These are phyloP conservation scores for Paraphaeosphaeria minitans DNA, from an alignment of 2,329 filamentous ascomycete genomes.

Conservation along the genomic window DNA sequence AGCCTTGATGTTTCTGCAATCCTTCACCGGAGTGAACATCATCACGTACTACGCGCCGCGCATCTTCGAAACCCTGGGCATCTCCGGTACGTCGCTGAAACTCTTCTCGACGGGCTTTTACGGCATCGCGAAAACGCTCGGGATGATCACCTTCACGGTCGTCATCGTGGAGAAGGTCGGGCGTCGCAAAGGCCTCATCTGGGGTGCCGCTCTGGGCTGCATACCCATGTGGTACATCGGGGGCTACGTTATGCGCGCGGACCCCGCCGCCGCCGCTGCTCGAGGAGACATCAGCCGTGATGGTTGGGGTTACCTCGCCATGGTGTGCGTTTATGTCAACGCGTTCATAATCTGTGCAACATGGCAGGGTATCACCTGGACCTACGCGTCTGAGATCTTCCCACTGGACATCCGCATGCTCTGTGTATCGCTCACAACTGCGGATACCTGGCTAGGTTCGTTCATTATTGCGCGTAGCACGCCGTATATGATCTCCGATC, in stretches of 20 bases:
- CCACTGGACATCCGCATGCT: conserved; percentile 49
- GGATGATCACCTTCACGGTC: conserved; percentile 49
- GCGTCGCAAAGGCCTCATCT: conserved; percentile 51
- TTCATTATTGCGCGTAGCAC: conserved; percentile 49
- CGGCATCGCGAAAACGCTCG: conserved; percentile 49
- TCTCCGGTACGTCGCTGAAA: conserved; percentile 48
- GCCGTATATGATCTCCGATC: conserved; percentile 45
- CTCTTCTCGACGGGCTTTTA: conserved; percentile 59
- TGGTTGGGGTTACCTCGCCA: conserved; percentile 59
- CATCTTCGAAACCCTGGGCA: conserved; percentile 52
- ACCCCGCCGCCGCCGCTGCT: conserved; percentile 53
- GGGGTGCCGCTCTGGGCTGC: conserved; percentile 56
- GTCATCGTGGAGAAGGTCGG: conserved; percentile 49
- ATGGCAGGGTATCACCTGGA: conserved; percentile 51
- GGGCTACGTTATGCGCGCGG: conserved; percentile 59
- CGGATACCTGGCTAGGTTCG: conserved; percentile 47
- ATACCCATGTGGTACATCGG: conserved; percentile 59
- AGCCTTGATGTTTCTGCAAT: conserved; percentile 46
- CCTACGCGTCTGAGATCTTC: conserved; percentile 58
- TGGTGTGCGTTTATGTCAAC: conserved; percentile 62
- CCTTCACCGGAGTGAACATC: conserved; percentile 44
- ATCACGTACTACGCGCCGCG: conserved; percentile 46
- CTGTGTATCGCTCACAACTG: conserved; percentile 47
- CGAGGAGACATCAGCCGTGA: conserved; percentile 50
- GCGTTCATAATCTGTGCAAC: conserved; percentile 58